Percentiles rank a stretch among this genome's conserved stretches.
phyloP scores from a whole-genome alignment of 83 land plant species.

The Diphasiastrum complanatum region DNA sequence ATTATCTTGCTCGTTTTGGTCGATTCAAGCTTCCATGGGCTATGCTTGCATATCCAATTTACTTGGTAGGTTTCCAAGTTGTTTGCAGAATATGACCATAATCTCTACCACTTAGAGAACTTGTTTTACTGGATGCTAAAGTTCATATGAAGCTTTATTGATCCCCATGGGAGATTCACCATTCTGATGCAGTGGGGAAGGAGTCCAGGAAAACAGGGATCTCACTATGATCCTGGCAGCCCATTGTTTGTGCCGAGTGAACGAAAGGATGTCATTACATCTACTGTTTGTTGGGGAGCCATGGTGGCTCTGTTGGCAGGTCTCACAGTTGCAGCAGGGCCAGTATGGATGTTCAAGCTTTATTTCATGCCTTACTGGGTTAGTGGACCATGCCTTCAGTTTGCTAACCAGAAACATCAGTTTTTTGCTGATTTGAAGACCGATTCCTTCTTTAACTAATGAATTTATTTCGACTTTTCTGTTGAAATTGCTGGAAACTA shows the following conservation, averaged over 20 bases:
- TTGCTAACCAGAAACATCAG: neutral
- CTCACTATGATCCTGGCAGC: slow-evolving; percentile 74
- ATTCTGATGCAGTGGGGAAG: slow-evolving; percentile 22
- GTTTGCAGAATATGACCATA: neutral
- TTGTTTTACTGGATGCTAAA: neutral
- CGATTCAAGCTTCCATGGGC: slow-evolving; percentile 52
- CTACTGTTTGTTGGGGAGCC: slow-evolving; percentile 66
- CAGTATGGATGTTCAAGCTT: slow-evolving; percentile 58
- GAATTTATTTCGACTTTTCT: slow-evolving; percentile 2
- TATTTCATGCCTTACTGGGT: slow-evolving; percentile 78
- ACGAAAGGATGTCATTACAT: slow-evolving; percentile 52
- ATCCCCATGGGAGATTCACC: neutral
- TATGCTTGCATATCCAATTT: slow-evolving; percentile 68
- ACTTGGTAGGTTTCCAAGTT: slow-evolving; percentile 54
- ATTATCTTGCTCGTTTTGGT: slow-evolving; percentile 23
- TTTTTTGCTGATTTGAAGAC: neutral
- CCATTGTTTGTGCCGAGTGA: slow-evolving; percentile 58
- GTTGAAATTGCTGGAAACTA: neutral
- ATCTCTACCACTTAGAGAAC: neutral
- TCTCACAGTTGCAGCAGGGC: slow-evolving; percentile 37
- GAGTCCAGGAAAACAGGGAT: slow-evolving; percentile 80
- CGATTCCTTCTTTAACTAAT: neutral
- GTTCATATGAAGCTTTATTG: neutral
- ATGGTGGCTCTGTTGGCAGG: slow-evolving; percentile 49
- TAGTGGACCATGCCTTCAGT: neutral